These are phyloP conservation scores for Sporisorium exsertum DNA, from an alignment of 1,284 basidiomycete species.

Conservation along the genomic window DNA sequence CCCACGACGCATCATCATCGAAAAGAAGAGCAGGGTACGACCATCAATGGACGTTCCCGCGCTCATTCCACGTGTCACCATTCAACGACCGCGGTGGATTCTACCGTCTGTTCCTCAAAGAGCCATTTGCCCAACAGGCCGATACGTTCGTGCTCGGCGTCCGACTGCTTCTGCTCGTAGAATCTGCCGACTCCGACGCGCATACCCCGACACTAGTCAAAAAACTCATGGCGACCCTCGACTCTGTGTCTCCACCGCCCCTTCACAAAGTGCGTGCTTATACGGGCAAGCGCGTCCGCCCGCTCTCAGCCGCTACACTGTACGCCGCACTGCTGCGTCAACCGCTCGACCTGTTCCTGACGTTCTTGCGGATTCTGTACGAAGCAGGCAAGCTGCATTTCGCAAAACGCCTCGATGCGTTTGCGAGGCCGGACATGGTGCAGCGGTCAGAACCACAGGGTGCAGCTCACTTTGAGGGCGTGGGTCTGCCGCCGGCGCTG, in stretches of 20 bases:
- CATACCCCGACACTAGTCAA: constrained; percentile 41
- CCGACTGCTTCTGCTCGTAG: constrained; percentile 53
- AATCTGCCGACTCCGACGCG: constrained; percentile 6
- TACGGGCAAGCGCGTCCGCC: constrained; percentile 49
- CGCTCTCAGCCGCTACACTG: constrained; percentile 72
- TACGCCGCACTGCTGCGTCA: constrained; percentile 71
- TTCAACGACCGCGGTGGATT: constrained; percentile 81
- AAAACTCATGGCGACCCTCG: constrained; percentile 74
- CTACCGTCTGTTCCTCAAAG: constrained; percentile 72
- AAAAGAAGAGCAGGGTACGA: constrained; percentile 70
- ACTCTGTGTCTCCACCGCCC: constrained; percentile 68
- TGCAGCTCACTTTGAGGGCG: constrained; percentile 15
- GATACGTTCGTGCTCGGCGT: constrained; percentile 31
- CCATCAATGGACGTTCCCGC: constrained; percentile 79
- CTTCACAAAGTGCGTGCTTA: not conserved
- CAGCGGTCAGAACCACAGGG: constrained; percentile 14
- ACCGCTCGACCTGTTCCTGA: constrained; percentile 76
- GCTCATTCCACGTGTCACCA: constrained; percentile 82
- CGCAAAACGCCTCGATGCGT: constrained; percentile 75
- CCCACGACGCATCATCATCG: not conserved
- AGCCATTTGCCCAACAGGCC: constrained; percentile 25
- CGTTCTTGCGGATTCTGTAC: constrained; percentile 76
- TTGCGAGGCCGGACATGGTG: constrained; percentile 75
- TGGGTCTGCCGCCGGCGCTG: constrained; percentile 40
- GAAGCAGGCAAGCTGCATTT: constrained; percentile 80